These are phyloP conservation scores for Actinomucor elegans DNA, from an alignment of 371 early-diverging fungal genomes.

Conservation along the genomic window DNA sequence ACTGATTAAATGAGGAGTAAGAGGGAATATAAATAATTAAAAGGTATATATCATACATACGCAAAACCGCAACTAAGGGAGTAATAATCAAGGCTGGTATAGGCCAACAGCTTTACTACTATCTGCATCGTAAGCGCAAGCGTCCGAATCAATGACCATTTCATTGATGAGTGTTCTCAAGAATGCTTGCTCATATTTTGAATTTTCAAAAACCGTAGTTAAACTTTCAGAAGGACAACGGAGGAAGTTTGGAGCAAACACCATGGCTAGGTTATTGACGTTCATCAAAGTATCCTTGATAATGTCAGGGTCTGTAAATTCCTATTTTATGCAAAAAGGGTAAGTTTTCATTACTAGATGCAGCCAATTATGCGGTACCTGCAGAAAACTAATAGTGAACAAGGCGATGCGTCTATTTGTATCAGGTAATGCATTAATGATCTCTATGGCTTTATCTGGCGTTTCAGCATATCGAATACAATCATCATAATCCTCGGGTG, in stretches of 20 bases:
- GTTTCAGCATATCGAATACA: slow-evolving; percentile 67
- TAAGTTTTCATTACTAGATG: neutral
- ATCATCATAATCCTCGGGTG: slow-evolving; percentile 72
- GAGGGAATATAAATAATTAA: no score
- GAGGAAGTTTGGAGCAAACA: slow-evolving; percentile 95
- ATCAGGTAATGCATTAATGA: slow-evolving; percentile 72
- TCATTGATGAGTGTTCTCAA: slow-evolving; percentile 37
- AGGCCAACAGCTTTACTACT: slow-evolving; percentile 3
- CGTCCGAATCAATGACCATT: slow-evolving; percentile 20
- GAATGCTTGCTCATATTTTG: slow-evolving; percentile 67
- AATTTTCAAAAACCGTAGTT: slow-evolving; percentile 78
- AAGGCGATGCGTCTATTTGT: slow-evolving; percentile 74
- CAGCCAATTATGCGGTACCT: no score
- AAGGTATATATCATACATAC: no score
- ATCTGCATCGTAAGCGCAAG: slow-evolving; percentile 24
- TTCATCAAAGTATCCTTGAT: slow-evolving; percentile 85
- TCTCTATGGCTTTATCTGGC: slow-evolving; percentile 52
- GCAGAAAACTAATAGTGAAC: slow-evolving; percentile 81
- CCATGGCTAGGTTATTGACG: slow-evolving; percentile 89
- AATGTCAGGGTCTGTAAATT: slow-evolving; percentile 72
- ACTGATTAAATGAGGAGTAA: no score
- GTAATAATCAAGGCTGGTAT: no score
- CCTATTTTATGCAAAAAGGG: slow-evolving; percentile 28
- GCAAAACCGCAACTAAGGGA: no score
- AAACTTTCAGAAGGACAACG: slow-evolving; percentile 84